Evolutionary conservation across 75 land plant species (phyloP).

Genomic region (Picea sitchensis): DNA sequence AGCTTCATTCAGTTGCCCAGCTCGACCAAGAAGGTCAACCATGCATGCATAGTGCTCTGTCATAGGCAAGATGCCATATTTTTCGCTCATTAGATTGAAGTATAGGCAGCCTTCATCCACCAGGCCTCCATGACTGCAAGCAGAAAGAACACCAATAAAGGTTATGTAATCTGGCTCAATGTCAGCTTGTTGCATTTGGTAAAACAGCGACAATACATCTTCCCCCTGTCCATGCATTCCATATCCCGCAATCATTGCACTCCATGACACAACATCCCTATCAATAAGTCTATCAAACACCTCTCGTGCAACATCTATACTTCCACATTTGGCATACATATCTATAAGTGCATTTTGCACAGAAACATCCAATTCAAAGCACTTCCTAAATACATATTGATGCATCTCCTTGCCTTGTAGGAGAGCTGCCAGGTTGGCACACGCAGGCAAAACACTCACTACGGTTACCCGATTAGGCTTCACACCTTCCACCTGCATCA

Average conservation of each 20-base stretch:
- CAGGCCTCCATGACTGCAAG: slow-evolving; percentile 12
- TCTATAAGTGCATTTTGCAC: slow-evolving; percentile 13
- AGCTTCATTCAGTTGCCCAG: slow-evolving; percentile 3
- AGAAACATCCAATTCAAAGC: slow-evolving; percentile 4
- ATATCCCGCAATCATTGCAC: slow-evolving; percentile 13
- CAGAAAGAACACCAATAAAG: slow-evolving; percentile 6
- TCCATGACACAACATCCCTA: slow-evolving; percentile 17
- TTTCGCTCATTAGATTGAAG: slow-evolving; percentile 10
- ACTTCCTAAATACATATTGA: background rate
- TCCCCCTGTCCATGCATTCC: slow-evolving; percentile 10
- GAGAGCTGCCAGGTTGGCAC: slow-evolving; percentile 16
- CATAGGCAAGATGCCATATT: slow-evolving; percentile 7
- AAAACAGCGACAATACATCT: background rate
- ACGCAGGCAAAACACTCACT: slow-evolving; percentile 16
- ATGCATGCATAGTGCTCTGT: slow-evolving; percentile 19
- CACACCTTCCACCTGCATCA: slow-evolving; percentile 16
- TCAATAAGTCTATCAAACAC: background rate
- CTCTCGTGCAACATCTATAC: background rate
- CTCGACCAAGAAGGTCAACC: slow-evolving; percentile 18
- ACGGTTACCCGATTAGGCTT: slow-evolving; percentile 11
- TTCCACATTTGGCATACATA: slow-evolving; percentile 20
- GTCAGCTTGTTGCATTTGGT: slow-evolving; percentile 13
- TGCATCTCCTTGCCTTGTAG: slow-evolving; percentile 13
- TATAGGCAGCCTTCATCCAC: slow-evolving; percentile 13
- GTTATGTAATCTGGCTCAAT: slow-evolving; percentile 12